These are phyloP conservation scores for Plantago elongata DNA, from an alignment of 257 asterid genomes.

Conservation along the genomic window DNA sequence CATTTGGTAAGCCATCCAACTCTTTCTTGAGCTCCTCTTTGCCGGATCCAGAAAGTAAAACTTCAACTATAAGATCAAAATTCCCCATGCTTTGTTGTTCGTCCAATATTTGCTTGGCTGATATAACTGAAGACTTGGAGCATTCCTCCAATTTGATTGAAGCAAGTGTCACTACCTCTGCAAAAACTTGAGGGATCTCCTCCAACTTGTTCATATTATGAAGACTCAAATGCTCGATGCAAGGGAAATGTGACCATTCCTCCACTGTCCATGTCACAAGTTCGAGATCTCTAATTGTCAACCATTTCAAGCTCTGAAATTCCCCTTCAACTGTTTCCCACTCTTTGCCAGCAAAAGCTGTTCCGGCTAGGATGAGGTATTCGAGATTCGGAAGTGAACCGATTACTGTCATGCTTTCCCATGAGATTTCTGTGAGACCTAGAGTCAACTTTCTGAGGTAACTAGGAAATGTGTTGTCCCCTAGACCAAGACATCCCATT, in stretches of 20 bases:
- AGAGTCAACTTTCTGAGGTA: constrained; percentile 7
- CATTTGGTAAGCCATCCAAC: too few species aligned
- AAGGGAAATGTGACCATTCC: constrained; percentile 17
- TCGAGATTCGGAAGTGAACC: constrained; percentile 15
- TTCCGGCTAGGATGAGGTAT: neutral
- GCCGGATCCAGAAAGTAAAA: too few species aligned
- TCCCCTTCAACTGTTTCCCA: constrained; percentile 14
- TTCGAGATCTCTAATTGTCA: neutral
- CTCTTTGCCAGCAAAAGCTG: neutral
- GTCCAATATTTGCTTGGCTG: constrained; percentile 1
- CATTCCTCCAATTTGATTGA: neutral
- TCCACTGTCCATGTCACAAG: constrained; percentile 5
- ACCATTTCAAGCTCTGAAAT: neutral
- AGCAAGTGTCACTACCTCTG: neutral
- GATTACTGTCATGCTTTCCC: neutral
- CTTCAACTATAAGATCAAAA: too few species aligned
- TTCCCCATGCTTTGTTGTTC: neutral
- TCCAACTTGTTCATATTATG: fast-evolving
- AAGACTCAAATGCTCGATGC: constrained; percentile 21
- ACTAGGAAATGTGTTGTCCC: neutral
- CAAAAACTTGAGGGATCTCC: neutral
- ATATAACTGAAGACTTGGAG: neutral
- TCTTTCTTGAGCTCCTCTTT: too few species aligned
- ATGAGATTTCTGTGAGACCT: neutral
- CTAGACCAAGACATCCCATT: too few species aligned